These are phyloP conservation scores for Sungouiella blattae DNA, from an alignment of 805 yeast genomes.

Conservation along the genomic window DNA sequence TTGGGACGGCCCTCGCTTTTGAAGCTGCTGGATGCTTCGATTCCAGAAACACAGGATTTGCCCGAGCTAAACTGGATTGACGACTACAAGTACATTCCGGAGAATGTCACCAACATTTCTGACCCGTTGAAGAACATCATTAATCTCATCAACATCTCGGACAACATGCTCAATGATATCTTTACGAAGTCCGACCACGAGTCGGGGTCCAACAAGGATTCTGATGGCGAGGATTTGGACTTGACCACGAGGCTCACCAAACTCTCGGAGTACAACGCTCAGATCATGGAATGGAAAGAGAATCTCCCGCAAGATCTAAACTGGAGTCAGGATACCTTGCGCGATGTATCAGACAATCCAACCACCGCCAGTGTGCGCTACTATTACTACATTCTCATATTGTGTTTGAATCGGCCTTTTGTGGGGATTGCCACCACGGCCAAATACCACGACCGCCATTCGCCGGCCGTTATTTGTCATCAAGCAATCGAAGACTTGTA, in stretches of 20 bases:
- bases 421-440: conserved; percentile 33
- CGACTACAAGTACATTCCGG: conserved; percentile 44
- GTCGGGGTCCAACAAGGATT: conserved; percentile 15
- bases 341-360: conserved; percentile 47
- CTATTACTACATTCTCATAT: conserved; percentile 53
- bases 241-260: conserved; percentile 37
- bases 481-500: conserved; percentile 42
- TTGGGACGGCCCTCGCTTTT: conserved; percentile 57
- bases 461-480: conserved; percentile 34
- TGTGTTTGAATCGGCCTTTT: conserved; percentile 62
- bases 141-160: conserved; percentile 41
- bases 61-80: conserved; percentile 65
- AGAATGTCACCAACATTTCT: conserved; percentile 34
- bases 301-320: conserved; percentile 45
- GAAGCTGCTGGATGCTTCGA: conserved; percentile 55
- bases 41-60: conserved; percentile 54
- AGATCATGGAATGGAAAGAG: conserved; percentile 50
- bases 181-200: conserved; percentile 37
- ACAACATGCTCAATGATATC: conserved; percentile 42
- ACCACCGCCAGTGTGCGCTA: conserved; percentile 51
- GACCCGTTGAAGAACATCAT: conserved; percentile 43
- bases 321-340: conserved; percentile 46
- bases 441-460: conserved; percentile 17
- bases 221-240: conserved; percentile 36
- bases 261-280: conserved; percentile 44